phyloP scores from a whole-genome alignment of 2,329 filamentous ascomycete genomes.

The Pestalotiopsis fici region DNA sequence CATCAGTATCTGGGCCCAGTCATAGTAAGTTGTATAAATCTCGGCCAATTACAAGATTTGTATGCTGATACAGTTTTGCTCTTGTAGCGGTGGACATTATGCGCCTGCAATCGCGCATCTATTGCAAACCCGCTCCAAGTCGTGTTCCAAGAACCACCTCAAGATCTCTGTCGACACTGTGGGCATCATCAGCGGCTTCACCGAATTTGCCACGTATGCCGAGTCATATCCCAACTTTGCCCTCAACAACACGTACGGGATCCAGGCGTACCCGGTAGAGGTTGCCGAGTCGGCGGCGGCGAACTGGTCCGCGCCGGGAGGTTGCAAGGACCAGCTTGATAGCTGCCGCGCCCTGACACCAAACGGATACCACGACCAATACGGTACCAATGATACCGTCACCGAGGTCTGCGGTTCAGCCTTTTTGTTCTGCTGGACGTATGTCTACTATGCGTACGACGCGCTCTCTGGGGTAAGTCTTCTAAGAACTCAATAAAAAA shows the following conservation, averaged over 20 bases:
- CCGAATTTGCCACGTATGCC: constrained; percentile 65
- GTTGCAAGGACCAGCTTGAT: constrained; percentile 2
- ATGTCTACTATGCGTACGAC: constrained; percentile 13
- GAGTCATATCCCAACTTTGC: constrained; percentile 59
- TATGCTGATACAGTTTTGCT: neutral
- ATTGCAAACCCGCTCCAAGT: constrained; percentile 10
- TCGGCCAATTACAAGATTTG: neutral
- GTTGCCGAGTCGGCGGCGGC: constrained; percentile 46
- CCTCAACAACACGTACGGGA: constrained; percentile 66
- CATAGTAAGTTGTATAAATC: constrained; percentile 17
- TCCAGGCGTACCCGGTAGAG: constrained; percentile 53
- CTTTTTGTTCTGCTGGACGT: constrained; percentile 6
- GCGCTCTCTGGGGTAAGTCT: constrained; percentile 13
- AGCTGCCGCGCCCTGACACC: neutral
- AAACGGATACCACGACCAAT: constrained; percentile 1
- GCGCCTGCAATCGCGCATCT: constrained; percentile 16
- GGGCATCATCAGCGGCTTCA: constrained; percentile 71
- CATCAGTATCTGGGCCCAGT: constrained; percentile 40
- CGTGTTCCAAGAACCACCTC: neutral
- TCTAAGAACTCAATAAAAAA: neutral
- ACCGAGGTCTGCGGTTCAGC: neutral
- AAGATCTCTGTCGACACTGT: constrained; percentile 49
- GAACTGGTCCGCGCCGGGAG: constrained; percentile 13
- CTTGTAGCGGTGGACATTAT: constrained; percentile 18
- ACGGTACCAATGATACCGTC: constrained; percentile 2